Base-by-base conservation (phyloP, 2,329 filamentous ascomycete species). In the Alternaria sp. region DNA sequence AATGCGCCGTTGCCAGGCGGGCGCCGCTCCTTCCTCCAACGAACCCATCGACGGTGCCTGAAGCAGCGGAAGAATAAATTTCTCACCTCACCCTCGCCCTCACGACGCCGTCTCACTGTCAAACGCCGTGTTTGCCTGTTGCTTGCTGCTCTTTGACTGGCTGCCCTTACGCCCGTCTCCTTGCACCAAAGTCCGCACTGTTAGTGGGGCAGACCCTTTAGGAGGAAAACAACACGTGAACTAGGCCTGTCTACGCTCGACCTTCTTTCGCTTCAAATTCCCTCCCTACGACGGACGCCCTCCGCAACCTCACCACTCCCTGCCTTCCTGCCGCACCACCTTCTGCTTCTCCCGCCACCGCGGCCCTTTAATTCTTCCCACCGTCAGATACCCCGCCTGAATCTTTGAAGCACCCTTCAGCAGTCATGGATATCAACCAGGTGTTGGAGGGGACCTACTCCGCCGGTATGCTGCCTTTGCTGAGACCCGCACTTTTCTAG, bases 391-490 rank as follows among this genome's bases (percentile, higher is more conserved):
- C 71, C 67, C 72, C 63, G 69, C 68, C 68, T 70, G 63, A 66
- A 41, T 61, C 68, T 61, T 62, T 56, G 58, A 67, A 65, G 62
- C 69, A 62, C 74, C 75, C 75, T 75, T 74, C 71, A 71, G 68
- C 79, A 82, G 93, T 88, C 86, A 94, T 96, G 92, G 93, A 98
- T 86, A 96, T 98, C 86, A 97, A 95, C 87, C 91, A 94, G 85
- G 95, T 99, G 86, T 92, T 99, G 87, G 90, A 93, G 84, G 95
- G 94, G 86, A 98, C 96, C 82, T 90, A 98, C 84, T 96, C 94
- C 80, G 88, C 94, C 80, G 95, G 96, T 98, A 86, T 82, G 91
- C 77, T 60, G 51, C 59, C 67, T 56, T 55, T 46, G 20, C 57
- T 56, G 54, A 61, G 47, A 60, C 43, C 53, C 60, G 54, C 67